These are phyloP conservation scores for Sanghuangporus sanghuang DNA, from an alignment of 1,284 basidiomycete species.

Conservation along the genomic window DNA sequence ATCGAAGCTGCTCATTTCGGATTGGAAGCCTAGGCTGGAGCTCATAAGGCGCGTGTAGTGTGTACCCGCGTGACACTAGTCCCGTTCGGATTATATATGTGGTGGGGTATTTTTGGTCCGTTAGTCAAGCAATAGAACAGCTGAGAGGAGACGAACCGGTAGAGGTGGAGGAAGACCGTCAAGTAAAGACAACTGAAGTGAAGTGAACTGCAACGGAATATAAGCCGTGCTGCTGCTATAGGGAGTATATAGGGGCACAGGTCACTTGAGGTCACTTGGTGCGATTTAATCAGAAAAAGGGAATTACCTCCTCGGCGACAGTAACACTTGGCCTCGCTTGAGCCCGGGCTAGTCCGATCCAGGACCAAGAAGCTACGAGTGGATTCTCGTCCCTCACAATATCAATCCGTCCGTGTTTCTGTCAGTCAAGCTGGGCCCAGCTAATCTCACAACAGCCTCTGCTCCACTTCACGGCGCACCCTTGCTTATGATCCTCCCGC, in stretches of 20 bases:
- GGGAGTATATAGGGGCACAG: background rate
- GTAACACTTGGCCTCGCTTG: background rate
- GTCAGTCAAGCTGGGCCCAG: background rate
- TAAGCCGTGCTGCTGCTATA: no score
- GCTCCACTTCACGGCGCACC: background rate
- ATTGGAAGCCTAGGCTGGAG: background rate
- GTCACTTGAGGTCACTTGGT: background rate
- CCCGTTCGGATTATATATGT: background rate
- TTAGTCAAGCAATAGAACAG: background rate
- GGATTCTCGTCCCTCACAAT: background rate
- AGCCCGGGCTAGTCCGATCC: background rate
- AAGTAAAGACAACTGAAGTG: background rate
- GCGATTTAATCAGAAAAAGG: background rate
- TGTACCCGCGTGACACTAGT: background rate
- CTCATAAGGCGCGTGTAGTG: background rate
- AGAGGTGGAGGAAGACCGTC: background rate
- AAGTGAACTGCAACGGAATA: no score
- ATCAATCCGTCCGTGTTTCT: background rate
- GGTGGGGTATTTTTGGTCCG: background rate
- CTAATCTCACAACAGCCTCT: background rate
- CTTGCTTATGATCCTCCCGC: background rate
- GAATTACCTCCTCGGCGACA: background rate
- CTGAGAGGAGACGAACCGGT: background rate
- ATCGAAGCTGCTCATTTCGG: conserved; percentile 2
- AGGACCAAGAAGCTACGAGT: background rate